phyloP scores from a whole-genome alignment of 208 protist species.

The Wallacemonas sp. region DNA sequence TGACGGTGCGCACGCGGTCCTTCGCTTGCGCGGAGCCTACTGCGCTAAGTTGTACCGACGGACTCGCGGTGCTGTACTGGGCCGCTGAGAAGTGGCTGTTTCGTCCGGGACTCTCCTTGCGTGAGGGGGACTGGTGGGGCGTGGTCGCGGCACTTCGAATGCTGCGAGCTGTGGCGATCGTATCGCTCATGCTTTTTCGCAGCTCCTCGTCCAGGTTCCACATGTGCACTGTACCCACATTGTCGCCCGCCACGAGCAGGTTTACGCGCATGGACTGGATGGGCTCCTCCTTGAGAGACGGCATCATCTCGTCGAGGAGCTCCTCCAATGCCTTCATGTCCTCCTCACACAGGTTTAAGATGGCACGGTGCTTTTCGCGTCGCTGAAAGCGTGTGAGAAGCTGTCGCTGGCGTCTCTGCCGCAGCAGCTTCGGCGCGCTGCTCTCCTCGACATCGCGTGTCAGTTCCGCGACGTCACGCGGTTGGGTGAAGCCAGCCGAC shows the following conservation, averaged over 20 bases:
- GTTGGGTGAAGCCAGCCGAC: conserved; percentile 37
- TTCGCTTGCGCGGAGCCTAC: background rate
- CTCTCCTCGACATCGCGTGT: conserved; percentile 29
- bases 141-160: background rate
- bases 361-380: conserved; percentile 64
- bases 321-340: conserved; percentile 81
- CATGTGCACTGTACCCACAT: conserved; percentile 70
- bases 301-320: conserved; percentile 66
- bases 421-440: conserved; percentile 26
- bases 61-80: conserved; percentile 10
- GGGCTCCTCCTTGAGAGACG: conserved; percentile 60
- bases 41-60: conserved; percentile 16
- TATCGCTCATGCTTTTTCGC: background rate
- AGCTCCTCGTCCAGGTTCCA: conserved; percentile 90
- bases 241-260: conserved; percentile 77
- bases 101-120: background rate
- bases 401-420: conserved; percentile 34
- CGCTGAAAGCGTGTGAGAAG: conserved; percentile 65
- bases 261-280: conserved; percentile 69
- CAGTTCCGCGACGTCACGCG: conserved; percentile 24
- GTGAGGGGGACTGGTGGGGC: background rate
- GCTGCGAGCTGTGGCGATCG: conserved; percentile 10
- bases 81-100: conserved; percentile 6
- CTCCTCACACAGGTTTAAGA: conserved; percentile 56
- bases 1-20: background rate